phyloP scores from a whole-genome alignment of 1,284 basidiomycete genomes.

The Garcileccinum viscosum region DNA sequence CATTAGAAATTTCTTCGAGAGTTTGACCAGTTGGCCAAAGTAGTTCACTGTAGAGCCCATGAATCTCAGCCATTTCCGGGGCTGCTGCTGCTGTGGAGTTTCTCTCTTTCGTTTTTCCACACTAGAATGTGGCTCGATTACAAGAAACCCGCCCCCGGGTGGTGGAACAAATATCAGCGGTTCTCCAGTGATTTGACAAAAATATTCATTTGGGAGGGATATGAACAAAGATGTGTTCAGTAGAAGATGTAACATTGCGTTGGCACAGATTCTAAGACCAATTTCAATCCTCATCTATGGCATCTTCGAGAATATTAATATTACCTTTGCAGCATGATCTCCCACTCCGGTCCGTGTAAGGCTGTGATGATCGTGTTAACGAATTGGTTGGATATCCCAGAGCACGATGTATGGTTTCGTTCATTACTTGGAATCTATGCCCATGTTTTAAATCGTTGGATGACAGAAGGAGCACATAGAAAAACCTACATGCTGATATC shows the following conservation, averaged over 20 bases:
- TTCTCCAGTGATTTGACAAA: slow-evolving; percentile 79
- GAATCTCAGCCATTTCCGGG: slow-evolving; percentile 35
- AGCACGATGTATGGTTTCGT: slow-evolving; percentile 29
- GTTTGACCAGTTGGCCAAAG: slow-evolving; percentile 8
- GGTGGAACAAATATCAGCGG: slow-evolving; percentile 59
- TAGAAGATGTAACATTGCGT: slow-evolving; percentile 76
- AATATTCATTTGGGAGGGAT: slow-evolving; percentile 77
- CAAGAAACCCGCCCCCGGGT: slow-evolving; percentile 15
- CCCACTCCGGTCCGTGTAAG: slow-evolving; percentile 73
- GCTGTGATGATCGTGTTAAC: slow-evolving; percentile 79
- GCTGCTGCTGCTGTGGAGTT: slow-evolving; percentile 16
- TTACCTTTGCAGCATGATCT: slow-evolving; percentile 65
- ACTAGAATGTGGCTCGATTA: slow-evolving; percentile 7
- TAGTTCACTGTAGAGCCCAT: slow-evolving; percentile 5
- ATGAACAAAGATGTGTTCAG: slow-evolving; percentile 75
- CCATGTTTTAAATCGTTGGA: not conserved
- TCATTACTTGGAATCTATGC: slow-evolving; percentile 24
- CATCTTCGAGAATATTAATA: slow-evolving; percentile 24
- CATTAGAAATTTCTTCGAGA: slow-evolving; percentile 13
- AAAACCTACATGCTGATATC: slow-evolving; percentile 63
- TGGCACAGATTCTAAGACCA: slow-evolving; percentile 67
- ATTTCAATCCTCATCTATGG: slow-evolving; percentile 1
- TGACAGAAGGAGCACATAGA: not conserved
- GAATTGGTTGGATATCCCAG: slow-evolving; percentile 62
- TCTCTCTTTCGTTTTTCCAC: slow-evolving; percentile 36